phyloP scores from a whole-genome alignment of 2,329 filamentous ascomycete species.

The Mariannaea elegans region DNA sequence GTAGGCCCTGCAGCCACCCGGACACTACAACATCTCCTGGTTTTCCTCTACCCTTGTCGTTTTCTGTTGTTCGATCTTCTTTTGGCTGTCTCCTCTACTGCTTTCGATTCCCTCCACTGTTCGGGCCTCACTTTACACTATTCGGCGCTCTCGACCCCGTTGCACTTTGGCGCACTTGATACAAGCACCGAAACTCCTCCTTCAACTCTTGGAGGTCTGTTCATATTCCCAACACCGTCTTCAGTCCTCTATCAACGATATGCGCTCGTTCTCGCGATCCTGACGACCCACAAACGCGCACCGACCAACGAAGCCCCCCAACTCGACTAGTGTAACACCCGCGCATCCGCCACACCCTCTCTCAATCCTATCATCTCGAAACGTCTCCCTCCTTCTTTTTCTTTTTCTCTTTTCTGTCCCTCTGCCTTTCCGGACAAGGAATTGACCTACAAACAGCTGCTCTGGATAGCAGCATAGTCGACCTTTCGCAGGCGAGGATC shows the following conservation, averaged over 20 bases:
- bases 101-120: not conserved
- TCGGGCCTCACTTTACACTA: not conserved
- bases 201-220: no score
- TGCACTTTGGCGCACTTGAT: not conserved
- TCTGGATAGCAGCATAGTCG: constrained; percentile 48
- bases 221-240: not conserved
- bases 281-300: constrained; percentile 22
- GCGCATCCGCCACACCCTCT: constrained; percentile 6
- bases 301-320: constrained; percentile 17
- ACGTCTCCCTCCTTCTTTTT: constrained; percentile 24
- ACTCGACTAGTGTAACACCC: constrained; percentile 19
- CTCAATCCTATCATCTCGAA: constrained; percentile 5
- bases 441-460: constrained; percentile 18
- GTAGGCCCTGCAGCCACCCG: constrained; percentile 16
- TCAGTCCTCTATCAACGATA: constrained; percentile 16
- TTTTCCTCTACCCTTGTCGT: not conserved
- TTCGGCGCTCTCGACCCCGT: no score
- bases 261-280: constrained; percentile 13
- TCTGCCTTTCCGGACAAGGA: constrained; percentile 10
- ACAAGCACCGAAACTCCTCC: not conserved
- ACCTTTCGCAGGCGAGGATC: constrained; percentile 61
- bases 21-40: not conserved
- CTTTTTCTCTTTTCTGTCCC: constrained; percentile 2
- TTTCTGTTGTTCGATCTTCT: not conserved
- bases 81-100: not conserved